Conservation (phyloP, 1,284 basidiomycete genomes). For the Phellopilus nigrolimitatus region DNA sequence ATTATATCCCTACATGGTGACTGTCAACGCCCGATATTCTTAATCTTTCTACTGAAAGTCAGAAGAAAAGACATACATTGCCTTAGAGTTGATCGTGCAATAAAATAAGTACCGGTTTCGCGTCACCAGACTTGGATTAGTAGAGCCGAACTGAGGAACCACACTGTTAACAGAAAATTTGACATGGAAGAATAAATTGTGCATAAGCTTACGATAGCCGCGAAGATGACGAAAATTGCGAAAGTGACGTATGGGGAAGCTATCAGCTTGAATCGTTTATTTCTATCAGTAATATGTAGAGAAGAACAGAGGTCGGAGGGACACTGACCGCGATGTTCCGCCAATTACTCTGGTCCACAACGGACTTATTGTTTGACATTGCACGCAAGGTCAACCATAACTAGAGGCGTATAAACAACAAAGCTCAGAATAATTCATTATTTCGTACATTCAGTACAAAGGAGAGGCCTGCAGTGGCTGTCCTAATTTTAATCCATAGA, state of each 20-base stretch:
- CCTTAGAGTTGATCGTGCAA: neutral
- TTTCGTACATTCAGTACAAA: slow-evolving; percentile 1
- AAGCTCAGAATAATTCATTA: neutral
- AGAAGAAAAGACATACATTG: neutral
- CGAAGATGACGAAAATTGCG: neutral
- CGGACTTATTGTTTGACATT: neutral
- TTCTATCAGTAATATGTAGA: neutral
- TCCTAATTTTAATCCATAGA: neutral
- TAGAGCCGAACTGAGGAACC: neutral
- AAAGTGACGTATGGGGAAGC: neutral
- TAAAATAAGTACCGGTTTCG: neutral
- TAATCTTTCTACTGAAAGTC: neutral
- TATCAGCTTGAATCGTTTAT: neutral
- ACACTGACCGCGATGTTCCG: slow-evolving; percentile 5
- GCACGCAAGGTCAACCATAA: neutral
- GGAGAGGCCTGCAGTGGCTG: slow-evolving; percentile 3
- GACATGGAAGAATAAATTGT: neutral
- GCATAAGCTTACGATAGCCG: neutral
- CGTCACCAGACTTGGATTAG: neutral
- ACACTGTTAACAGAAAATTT: too few relatives aligned
- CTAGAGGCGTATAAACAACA: neutral
- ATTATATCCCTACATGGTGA: neutral
- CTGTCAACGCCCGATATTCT: neutral
- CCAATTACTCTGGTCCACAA: neutral
- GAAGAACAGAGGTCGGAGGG: neutral